These are phyloP conservation scores for Ordospora pajunii DNA, from an alignment of 371 early-diverging fungal species.

Conservation along the genomic window DNA sequence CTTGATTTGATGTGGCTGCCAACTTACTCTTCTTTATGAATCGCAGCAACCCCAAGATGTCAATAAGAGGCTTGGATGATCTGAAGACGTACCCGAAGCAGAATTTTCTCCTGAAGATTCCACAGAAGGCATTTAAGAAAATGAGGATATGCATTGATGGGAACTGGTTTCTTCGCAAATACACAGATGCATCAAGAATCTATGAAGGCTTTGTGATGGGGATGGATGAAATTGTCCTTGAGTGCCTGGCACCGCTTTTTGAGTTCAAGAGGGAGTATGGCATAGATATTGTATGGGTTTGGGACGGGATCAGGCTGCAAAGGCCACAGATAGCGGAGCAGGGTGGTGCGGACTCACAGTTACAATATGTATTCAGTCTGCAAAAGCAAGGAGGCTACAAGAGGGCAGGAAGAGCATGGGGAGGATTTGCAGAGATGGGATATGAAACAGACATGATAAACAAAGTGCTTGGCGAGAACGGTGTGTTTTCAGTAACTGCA, in stretches of 20 bases:
- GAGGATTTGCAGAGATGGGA: slow-evolving; percentile 26
- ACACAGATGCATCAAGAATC: neutral
- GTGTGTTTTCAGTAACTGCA: slow-evolving; percentile 45
- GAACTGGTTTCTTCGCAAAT: slow-evolving; percentile 58
- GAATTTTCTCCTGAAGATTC: slow-evolving; percentile 3
- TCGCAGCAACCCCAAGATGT: slow-evolving; percentile 49
- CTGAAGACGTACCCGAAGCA: slow-evolving; percentile 21
- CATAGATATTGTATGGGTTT: slow-evolving; percentile 53
- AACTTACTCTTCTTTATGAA: slow-evolving; percentile 13
- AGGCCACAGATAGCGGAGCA: neutral
- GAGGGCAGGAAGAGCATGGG: slow-evolving; percentile 21
- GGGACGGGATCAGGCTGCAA: slow-evolving; percentile 53
- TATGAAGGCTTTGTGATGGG: slow-evolving; percentile 10
- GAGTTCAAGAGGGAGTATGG: slow-evolving; percentile 16
- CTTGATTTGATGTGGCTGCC: no score
- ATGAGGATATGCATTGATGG: slow-evolving; percentile 54
- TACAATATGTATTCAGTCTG: neutral
- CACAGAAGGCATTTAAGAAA: slow-evolving; percentile 39
- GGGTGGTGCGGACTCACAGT: neutral
- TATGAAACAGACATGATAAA: slow-evolving; percentile 24
- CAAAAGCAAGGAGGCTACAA: slow-evolving; percentile 7
- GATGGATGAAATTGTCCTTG: slow-evolving; percentile 3
- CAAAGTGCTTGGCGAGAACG: slow-evolving; percentile 19
- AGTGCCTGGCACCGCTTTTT: neutral
- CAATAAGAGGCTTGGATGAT: slow-evolving; percentile 53